Percentiles rank a stretch among this genome's conserved stretches.
phyloP scores from a whole-genome alignment of 331 rosid species.

The Malus hybrid region DNA sequence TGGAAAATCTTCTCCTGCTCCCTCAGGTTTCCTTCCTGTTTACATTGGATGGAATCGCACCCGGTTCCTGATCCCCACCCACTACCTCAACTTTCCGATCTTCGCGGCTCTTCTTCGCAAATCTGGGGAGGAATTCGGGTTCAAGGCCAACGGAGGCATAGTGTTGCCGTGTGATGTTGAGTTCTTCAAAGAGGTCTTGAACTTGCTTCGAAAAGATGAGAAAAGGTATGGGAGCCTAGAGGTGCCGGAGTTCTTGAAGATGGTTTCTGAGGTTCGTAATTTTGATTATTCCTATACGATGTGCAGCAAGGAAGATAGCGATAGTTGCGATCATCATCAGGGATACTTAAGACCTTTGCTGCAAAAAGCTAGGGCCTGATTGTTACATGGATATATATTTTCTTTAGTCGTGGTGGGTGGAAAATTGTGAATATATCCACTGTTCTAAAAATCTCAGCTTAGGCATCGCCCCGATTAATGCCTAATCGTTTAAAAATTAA shows the following conservation, averaged over 20 bases:
- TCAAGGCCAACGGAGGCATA: constrained; percentile 7
- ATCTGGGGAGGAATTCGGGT: constrained; percentile 8
- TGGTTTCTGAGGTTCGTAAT: not conserved
- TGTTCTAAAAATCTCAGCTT: too few species aligned
- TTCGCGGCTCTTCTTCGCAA: not conserved
- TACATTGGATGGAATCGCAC: not conserved
- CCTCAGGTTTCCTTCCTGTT: constrained; percentile 6
- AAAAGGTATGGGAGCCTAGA: constrained; percentile 1
- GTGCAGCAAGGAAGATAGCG: not conserved
- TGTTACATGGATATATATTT: not conserved
- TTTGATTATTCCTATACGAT: not conserved
- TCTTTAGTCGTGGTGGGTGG: not conserved
- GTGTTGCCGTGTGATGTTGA: constrained; percentile 18
- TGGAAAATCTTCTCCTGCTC: not conserved
- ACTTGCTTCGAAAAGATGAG: constrained; percentile 6
- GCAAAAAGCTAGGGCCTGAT: not conserved
- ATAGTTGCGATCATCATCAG: not conserved
- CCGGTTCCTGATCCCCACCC: constrained; percentile 11
- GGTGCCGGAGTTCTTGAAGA: constrained; percentile 1
- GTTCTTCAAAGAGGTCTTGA: constrained; percentile 2
- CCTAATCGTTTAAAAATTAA: too few species aligned
- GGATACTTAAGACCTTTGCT: not conserved
- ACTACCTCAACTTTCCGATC: constrained; percentile 7
- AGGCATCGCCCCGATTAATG: too few species aligned
- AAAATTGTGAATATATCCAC: not conserved